Conservation (phyloP, 441 rosid species). For the Brassica balearica region DNA sequence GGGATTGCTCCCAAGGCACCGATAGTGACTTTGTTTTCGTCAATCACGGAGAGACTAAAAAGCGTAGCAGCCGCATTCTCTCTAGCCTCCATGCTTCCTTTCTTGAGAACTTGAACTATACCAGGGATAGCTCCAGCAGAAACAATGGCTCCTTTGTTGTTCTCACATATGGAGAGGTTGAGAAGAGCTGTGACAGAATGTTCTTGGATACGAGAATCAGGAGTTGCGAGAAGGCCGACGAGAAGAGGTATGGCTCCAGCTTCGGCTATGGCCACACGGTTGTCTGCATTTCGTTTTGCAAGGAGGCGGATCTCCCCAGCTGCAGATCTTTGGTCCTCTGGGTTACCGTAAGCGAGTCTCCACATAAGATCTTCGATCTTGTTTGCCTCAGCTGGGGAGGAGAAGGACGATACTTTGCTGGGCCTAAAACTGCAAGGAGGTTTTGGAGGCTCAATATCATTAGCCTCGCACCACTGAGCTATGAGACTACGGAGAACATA, state of each 20-base stretch:
- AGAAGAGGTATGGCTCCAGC: conserved; percentile 96
- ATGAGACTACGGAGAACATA: conserved; percentile 91
- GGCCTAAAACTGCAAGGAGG: conserved; percentile 74
- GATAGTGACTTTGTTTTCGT: conserved; percentile 86
- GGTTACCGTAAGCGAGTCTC: conserved; percentile 69
- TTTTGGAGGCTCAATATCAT: conserved; percentile 88
- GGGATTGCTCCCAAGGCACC: conserved; percentile 88
- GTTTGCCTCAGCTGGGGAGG: conserved; percentile 70
- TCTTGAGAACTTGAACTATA: conserved; percentile 86
- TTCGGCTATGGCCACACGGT: conserved; percentile 94
- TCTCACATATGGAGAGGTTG: conserved; percentile 92
- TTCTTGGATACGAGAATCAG: conserved; percentile 88
- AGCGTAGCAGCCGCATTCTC: conserved; percentile 98
- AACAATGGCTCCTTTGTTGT: conserved; percentile 86
- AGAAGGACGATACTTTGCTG: conserved; percentile 61
- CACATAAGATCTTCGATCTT: conserved; percentile 74
- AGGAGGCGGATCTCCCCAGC: conserved; percentile 95
- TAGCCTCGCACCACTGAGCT: conserved; percentile 95
- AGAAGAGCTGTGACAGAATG: conserved; percentile 94
- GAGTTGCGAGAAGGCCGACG: conserved; percentile 72
- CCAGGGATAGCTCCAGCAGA: conserved; percentile 90
- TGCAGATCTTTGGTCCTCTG: conserved; percentile 82
- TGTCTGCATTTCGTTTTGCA: conserved; percentile 91
- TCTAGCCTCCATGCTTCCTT: conserved; percentile 98
- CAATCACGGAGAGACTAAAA: conserved; percentile 90